Evolutionary conservation across 192 early-diverging fungal species (phyloP), one percentile per base, ranked within the genome.

Genomic region (Kickxella alabastrina): DNA sequence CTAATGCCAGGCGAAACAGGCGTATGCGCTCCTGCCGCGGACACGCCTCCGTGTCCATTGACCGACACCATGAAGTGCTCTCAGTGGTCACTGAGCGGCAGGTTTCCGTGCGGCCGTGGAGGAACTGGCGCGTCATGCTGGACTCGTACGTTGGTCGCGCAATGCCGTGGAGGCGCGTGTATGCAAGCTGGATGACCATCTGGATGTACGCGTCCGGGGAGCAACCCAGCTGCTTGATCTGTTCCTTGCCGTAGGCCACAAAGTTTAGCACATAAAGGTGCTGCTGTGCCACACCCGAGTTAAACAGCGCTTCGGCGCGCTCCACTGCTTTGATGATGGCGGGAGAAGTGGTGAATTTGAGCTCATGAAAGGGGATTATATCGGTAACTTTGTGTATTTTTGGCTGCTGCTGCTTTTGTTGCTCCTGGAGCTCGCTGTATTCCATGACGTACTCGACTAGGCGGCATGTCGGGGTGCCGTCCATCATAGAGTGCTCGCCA

Each of bases 101-200:
- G 6, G 92, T 93, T 65, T 99, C 96, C 21, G 96, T 99, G 57
- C 96, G 87, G 19, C 96, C 96, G 41, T 83, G 92, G 34, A 82
- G 83, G 79, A 89, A 99, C 77, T 89, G 90, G 61, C 91, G 81
- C 23, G 91, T 95, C 79, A 89, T 87, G 29, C 89, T 92, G 55
- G 85, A 85, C 73, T 99, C 96, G 71, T 99, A 99, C 6, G 94
- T 97, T 5, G 94, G 83, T 19, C 79, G 65, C 42, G 65, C 82
- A 10, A 65, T 64, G 25, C 91, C 91, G 57, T 91, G 84, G 69
- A 91, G 85, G 69, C 91, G 91, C 72, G 83, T 93, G 79, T 97
- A 95, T 14, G 92, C 96, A 24, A 97, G 79, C 79, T 99, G 96
- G 54, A 97, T 93, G 37, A 88, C 84, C 93, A 99, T 93, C 57